Conservation (phyloP, 2,329 filamentous ascomycete species). For the Pezicula radicicola region DNA sequence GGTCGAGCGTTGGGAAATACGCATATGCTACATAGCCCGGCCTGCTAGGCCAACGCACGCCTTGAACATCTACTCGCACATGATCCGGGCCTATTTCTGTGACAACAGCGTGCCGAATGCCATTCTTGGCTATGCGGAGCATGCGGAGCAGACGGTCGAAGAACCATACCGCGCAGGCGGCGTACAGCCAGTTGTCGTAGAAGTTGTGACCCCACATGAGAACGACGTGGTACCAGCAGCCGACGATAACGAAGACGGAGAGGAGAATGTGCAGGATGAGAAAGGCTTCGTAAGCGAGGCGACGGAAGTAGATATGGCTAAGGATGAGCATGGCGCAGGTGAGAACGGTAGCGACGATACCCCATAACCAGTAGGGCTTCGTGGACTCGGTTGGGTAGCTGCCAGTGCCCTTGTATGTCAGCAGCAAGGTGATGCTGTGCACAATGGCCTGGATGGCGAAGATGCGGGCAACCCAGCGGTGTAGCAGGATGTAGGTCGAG, state of each 20-base stretch:
- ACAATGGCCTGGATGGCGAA: constrained; percentile 41
- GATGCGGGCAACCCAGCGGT: constrained; percentile 46
- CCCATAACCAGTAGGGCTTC: constrained; percentile 41
- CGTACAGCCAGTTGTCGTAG: constrained; percentile 45
- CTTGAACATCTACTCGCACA: constrained; percentile 39
- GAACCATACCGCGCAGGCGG: constrained; percentile 39
- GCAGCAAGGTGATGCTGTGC: constrained; percentile 41
- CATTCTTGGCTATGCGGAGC: constrained; percentile 33
- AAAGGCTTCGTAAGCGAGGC: constrained; percentile 18
- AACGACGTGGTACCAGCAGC: constrained; percentile 32
- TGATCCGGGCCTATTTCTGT: constrained; percentile 17
- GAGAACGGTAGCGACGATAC: constrained; percentile 35
- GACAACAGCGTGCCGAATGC: constrained; percentile 23
- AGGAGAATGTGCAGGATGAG: constrained; percentile 11
- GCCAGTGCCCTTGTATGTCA: constrained; percentile 26
- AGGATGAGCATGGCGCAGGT: constrained; percentile 24
- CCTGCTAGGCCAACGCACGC: constrained; percentile 30
- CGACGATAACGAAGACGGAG: constrained; percentile 8
- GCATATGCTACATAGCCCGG: constrained; percentile 39
- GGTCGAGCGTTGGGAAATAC: constrained; percentile 46
- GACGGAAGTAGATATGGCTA: constrained; percentile 34
- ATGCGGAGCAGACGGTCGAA: constrained; percentile 43
- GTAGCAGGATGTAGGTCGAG: constrained; percentile 44
- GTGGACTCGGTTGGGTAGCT: constrained; percentile 24
- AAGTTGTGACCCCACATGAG: constrained; percentile 31